Conservation (phyloP, 306 rosid genomes). For the Castanea crenata region DNA sequence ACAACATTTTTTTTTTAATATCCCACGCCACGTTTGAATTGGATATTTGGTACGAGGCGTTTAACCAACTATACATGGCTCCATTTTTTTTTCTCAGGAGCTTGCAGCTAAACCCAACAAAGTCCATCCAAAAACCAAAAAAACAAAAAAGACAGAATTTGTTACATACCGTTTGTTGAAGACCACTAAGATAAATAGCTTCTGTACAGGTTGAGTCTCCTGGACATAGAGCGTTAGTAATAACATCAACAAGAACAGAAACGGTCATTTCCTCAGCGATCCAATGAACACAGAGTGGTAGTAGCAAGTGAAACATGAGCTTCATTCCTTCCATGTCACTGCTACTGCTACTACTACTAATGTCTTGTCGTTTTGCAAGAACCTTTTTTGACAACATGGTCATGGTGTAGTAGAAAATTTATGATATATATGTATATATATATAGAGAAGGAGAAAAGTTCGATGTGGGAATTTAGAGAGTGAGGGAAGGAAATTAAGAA, state of each 20-base stretch:
- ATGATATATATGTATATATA: not conserved
- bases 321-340: not conserved
- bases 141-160: no score
- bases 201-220: slow-evolving; percentile 49
- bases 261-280: slow-evolving; percentile 84
- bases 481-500: not conserved
- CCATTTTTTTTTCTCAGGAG: no score
- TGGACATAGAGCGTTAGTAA: slow-evolving; percentile 60
- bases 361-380: not conserved
- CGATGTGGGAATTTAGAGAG: not conserved
- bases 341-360: not conserved
- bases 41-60: no score
- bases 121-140: no score
- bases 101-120: no score
- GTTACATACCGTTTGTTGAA: slow-evolving; percentile 57
- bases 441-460: no score
- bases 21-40: no score
- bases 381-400: not conserved
- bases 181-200: slow-evolving; percentile 62
- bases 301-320: slow-evolving; percentile 64
- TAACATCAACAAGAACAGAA: slow-evolving; percentile 80
- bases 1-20: no score
- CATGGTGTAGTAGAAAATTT: not conserved
- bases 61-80: no score
- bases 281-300: slow-evolving; percentile 71